Conservation (phyloP, 2,329 filamentous ascomycete species). For the Fusarium protoensiforme region DNA sequence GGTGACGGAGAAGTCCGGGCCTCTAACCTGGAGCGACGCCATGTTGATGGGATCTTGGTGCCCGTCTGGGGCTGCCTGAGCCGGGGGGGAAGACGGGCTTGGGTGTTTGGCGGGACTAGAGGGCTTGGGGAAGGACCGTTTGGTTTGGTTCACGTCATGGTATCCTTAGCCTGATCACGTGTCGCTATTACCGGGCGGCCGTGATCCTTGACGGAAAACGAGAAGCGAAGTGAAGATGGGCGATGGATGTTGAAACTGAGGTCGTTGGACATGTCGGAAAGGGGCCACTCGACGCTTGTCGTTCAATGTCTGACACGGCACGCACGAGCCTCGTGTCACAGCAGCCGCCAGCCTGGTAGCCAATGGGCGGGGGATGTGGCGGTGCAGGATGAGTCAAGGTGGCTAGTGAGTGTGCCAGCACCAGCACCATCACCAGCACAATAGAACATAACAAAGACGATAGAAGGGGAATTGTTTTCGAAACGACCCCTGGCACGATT, state of each 20-base stretch:
- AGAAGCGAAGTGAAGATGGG: not conserved
- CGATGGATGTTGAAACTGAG: constrained; percentile 27
- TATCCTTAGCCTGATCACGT: constrained; percentile 13
- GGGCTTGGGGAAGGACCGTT: constrained; percentile 6
- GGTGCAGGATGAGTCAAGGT: constrained; percentile 21
- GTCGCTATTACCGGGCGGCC: constrained; percentile 1
- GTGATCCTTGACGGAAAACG: constrained; percentile 3
- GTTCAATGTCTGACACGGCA: constrained; percentile 14
- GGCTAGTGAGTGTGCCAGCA: constrained; percentile 18
- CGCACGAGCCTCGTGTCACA: constrained; percentile 3
- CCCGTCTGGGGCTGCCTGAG: constrained; percentile 20
- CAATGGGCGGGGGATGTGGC: constrained; percentile 34
- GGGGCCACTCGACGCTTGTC: constrained; percentile 30
- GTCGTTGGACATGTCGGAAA: constrained; percentile 25
- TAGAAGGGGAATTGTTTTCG: not conserved
- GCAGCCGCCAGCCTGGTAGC: constrained; percentile 5
- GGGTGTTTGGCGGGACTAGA: constrained; percentile 15
- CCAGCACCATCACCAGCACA: not conserved
- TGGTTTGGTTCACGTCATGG: constrained; percentile 37
- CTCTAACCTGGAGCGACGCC: constrained; percentile 56
- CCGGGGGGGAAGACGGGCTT: constrained; percentile 6
- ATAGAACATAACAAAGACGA: not conserved
- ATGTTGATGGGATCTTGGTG: constrained; percentile 41
- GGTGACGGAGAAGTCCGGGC: constrained; percentile 57
- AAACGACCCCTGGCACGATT: not conserved